phyloP scores from a whole-genome alignment of 768 basidiomycete genomes.

The Sarcomyxa edulis region DNA sequence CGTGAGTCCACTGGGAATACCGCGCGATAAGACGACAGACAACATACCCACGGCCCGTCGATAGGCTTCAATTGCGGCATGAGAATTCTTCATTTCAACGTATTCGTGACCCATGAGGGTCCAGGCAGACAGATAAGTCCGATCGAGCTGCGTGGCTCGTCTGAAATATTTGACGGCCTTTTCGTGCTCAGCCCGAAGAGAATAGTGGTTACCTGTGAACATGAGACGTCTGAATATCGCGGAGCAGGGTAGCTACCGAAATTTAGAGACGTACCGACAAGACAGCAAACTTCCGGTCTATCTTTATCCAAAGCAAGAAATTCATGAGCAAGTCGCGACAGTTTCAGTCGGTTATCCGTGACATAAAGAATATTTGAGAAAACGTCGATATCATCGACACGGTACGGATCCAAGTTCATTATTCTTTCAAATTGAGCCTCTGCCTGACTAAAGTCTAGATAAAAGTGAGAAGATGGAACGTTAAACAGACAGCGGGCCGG shows the following conservation, averaged over 20 bases:
- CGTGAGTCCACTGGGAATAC: background rate
- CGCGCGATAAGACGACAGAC: background rate
- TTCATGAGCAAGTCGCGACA: constrained; percentile 89
- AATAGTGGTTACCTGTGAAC: constrained; percentile 90
- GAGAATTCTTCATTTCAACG: constrained; percentile 98
- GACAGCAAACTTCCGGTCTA: constrained; percentile 92
- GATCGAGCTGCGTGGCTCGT: constrained; percentile 90
- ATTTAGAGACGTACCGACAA: constrained; percentile 66
- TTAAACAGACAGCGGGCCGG: constrained; percentile 2
- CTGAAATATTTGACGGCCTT: constrained; percentile 95
- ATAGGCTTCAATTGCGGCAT: constrained; percentile 98
- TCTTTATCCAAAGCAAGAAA: constrained; percentile 88
- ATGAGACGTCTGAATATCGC: constrained; percentile 4
- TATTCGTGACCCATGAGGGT: constrained; percentile 99
- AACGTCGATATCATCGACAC: constrained; percentile 93
- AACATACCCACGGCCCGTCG: constrained; percentile 88
- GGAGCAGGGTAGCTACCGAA: background rate
- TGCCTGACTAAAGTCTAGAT: constrained; percentile 86
- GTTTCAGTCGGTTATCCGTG: constrained; percentile 80
- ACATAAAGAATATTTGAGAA: constrained; percentile 98
- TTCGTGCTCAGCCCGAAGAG: constrained; percentile 87
- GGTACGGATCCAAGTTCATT: constrained; percentile 73
- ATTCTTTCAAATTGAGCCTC: constrained; percentile 84
- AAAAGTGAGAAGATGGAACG: constrained; percentile 6
- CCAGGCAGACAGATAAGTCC: constrained; percentile 95